Conservation (phyloP, 495 filamentous ascomycete species). For the Aspergillus sparsus region DNA sequence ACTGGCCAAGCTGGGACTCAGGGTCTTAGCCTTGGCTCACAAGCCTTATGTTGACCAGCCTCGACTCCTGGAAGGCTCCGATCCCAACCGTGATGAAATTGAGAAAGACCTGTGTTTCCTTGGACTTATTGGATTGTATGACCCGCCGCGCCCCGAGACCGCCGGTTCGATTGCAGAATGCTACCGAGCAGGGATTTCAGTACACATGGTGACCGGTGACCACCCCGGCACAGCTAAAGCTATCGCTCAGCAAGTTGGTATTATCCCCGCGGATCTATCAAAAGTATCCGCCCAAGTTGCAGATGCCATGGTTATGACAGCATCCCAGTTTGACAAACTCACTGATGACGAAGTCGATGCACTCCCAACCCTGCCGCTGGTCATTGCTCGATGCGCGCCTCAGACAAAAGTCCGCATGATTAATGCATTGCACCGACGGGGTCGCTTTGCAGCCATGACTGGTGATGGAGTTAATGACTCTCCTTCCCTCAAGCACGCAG, state of each 20-base stretch:
- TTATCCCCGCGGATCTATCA: conserved; percentile 56
- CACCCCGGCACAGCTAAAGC: conserved; percentile 63
- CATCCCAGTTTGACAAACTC: conserved; percentile 65
- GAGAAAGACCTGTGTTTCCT: conserved; percentile 62
- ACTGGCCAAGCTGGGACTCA: conserved; percentile 62
- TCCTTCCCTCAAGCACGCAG: conserved; percentile 75
- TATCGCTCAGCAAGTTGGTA: conserved; percentile 67
- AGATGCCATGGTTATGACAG: conserved; percentile 68
- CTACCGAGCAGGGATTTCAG: conserved; percentile 63
- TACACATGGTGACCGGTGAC: conserved; percentile 75
- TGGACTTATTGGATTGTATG: conserved; percentile 73
- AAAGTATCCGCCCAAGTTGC: conserved; percentile 53
- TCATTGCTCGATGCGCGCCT: conserved; percentile 71
- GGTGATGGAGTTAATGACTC: conserved; percentile 89
- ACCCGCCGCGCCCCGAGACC: conserved; percentile 63
- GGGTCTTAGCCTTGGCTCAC: conserved; percentile 61
- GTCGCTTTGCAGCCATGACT: conserved; percentile 72
- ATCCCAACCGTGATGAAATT: conserved; percentile 55
- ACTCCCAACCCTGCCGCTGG: conserved; percentile 64
- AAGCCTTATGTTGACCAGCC: conserved; percentile 33
- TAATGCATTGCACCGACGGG: conserved; percentile 67
- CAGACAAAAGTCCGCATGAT: conserved; percentile 79
- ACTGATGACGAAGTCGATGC: conserved; percentile 63
- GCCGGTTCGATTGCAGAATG: conserved; percentile 59
- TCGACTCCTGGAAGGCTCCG: conserved; percentile 22